Evolutionary conservation across 2,329 filamentous ascomycete genomes (phyloP), one percentile per base, ranked within the genome.

Genomic region (Aureobasidium sp.): DNA sequence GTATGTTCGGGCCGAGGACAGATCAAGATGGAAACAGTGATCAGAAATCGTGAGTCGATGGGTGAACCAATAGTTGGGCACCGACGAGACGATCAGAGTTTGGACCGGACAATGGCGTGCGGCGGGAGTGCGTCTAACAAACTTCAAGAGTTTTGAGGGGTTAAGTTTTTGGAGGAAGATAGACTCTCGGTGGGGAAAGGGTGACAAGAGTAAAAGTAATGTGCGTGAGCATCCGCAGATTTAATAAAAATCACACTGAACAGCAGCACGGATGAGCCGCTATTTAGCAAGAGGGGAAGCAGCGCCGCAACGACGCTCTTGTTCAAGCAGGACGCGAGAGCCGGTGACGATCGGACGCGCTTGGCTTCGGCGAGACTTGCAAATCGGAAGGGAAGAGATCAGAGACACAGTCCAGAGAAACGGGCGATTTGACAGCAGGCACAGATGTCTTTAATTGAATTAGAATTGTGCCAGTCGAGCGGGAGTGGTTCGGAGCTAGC

Each of bases 391-490:
- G 14, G 27, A 37, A 47, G 50, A 61, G 37, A 34, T 55, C 59
- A 61, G 59, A 53, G 41, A 61, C 59, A 51, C 58, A 53, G 34
- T 8, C 57, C 32, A 58, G 55, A 49, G 34, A 49, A 59, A 59
- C 57, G 42, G 59, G 30, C 48, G 59, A 54, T n/a, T 53, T 48
- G 49, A 48, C 49, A 61, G 49, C 48, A 61, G 49, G 59, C 59
- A 55, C 59, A 61, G 42, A 61, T 61, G 59, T 61, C 59, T 61
- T 48, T 61, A 61, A 61, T 61, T 53, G 59, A 61, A 55, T 54
- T 54, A 61, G 48, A 61, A 53, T 61, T 61, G 41, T 61, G 59
- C 49, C 59, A 61, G 49, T 48, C 49, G 41, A 53, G 59, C 59
- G 59, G 59, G 49, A 53, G 59, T 54, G 47, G 58, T 53, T 54